Evolutionary conservation across 2,329 filamentous ascomycete genomes (phyloP).

Genomic region (Venturia effusa): DNA sequence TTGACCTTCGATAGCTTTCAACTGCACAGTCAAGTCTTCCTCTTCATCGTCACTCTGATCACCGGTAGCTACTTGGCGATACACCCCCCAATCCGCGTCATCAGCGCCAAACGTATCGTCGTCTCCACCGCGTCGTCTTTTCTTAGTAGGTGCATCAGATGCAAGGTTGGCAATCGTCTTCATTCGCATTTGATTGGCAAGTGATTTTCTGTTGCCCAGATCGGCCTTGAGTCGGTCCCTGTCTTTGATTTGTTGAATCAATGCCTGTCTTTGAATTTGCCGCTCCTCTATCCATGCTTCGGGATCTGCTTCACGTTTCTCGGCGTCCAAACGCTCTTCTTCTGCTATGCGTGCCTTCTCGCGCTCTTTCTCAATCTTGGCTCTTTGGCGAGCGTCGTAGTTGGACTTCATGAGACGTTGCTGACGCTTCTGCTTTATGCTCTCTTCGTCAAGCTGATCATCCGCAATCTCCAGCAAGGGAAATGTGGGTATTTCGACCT

Average conservation of each 20-base stretch:
- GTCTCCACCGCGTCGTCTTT: constrained; percentile 73
- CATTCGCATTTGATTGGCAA: constrained; percentile 95
- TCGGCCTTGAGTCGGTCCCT: constrained; percentile 88
- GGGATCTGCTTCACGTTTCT: constrained; percentile 72
- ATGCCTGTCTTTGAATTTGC: constrained; percentile 54
- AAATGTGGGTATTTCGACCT: constrained; percentile 71
- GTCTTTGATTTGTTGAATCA: constrained; percentile 81
- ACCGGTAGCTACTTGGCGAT: constrained; percentile 81
- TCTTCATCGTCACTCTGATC: constrained; percentile 79
- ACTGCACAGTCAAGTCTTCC: constrained; percentile 63
- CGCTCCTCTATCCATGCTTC: constrained; percentile 81
- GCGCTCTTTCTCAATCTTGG: constrained; percentile 89
- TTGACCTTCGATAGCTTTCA: constrained; percentile 72
- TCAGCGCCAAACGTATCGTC: constrained; percentile 96
- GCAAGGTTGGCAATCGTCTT: constrained; percentile 95
- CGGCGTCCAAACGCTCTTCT: constrained; percentile 71
- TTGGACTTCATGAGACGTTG: constrained; percentile 91
- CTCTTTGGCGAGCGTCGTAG: constrained; percentile 82
- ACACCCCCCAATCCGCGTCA: constrained; percentile 96
- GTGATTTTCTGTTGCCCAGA: constrained; percentile 88
- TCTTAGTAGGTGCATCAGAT: constrained; percentile 73
- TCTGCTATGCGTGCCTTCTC: constrained; percentile 79
- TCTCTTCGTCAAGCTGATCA: constrained; percentile 84
- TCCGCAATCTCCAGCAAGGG: constrained; percentile 82
- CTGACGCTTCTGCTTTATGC: constrained; percentile 82